Evolutionary conservation across 2,329 filamentous ascomycete genomes (phyloP), one percentile per base, ranked within the genome.

Genomic region (Aureobasidium sp.): DNA sequence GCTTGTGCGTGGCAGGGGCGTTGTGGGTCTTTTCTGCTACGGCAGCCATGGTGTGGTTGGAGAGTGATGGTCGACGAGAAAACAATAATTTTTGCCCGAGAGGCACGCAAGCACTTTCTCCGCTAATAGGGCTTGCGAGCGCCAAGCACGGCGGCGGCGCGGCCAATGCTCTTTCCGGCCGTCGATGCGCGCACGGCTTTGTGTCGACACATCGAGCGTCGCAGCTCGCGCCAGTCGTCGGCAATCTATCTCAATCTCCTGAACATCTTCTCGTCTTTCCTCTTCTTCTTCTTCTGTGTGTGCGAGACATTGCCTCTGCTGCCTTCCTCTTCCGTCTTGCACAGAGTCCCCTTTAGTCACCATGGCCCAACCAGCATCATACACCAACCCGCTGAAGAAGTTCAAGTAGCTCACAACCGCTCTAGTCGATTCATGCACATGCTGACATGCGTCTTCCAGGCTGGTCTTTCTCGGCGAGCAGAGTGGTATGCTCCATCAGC

Each of bases 311-410:
- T n/a, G 4, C 10, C 5, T 11, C 19, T 48, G 10, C 44, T 17
- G 10, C 14, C 3, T 14, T 10, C 21, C 7, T 4, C 14, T 12
- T 27, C 5, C 21, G 3, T 3, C n/a, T 17, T 16, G 4, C 11
- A n/a, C 8, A 27, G 19, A 34, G 19, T 27, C 44, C 22, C 5
- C 6, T 4, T 17, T 30, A 22, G 16, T 67, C 71, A 81, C 69
- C 69, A 95, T 95, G 90, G 88, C 90, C 71, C 74, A 73, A 51
- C 48, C 48, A 12, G 48, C 48, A 56, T 88, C 88, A 60, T 98
- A 97, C 79, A 96, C 94, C 72, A 97, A 97, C 79, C 93, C 93
- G 66, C 79, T 98, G 75, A 98, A 98, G 87, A 98, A 98, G 75
- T 98, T 97, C 86, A 98, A 98, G 90, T 96, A 78, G 56, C 73